A percentile compares a stretch with the other conserved stretches of the same genome.
These are phyloP conservation scores for Knoxdaviesia capensis DNA, from an alignment of 2,329 filamentous ascomycete species.

Conservation along the genomic window DNA sequence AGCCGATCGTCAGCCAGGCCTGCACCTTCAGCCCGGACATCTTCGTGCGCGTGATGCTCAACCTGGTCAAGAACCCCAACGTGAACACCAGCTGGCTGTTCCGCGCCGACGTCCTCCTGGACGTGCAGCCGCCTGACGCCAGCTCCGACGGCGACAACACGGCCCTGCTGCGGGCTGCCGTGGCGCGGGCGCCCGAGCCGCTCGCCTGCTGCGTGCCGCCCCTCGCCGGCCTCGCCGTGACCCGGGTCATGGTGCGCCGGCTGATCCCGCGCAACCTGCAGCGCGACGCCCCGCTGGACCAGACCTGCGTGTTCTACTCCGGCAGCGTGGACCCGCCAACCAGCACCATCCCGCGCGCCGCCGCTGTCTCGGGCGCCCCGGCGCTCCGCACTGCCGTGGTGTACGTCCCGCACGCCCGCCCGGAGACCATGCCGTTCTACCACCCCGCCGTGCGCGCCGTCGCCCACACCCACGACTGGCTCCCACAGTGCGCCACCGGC, in stretches of 20 bases:
- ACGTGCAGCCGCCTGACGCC: constrained; percentile 7
- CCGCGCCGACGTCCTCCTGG: constrained; percentile 47
- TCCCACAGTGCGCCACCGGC: constrained; percentile 19
- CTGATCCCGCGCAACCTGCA: constrained; percentile 67
- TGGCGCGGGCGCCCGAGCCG: constrained; percentile 1
- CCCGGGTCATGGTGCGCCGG: constrained; percentile 38
- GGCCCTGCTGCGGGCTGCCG: not conserved
- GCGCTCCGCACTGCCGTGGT: constrained; percentile 32
- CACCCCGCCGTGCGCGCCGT: constrained; percentile 60
- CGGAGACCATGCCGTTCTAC: constrained; percentile 61
- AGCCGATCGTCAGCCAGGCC: constrained; percentile 29
- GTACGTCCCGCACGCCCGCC: constrained; percentile 52
- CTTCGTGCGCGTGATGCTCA: constrained; percentile 50
- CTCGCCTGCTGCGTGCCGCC: constrained; percentile 16
- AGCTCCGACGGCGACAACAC: not conserved
- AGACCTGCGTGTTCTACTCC: constrained; percentile 63
- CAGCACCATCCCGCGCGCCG: too few species aligned
- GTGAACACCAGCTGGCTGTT: constrained; percentile 61
- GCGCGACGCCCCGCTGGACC: constrained; percentile 54
- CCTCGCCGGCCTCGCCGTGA: constrained; percentile 20
- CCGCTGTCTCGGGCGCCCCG: too few species aligned
- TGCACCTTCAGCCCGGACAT: constrained; percentile 43
- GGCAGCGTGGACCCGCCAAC: too few species aligned
- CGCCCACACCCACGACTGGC: constrained; percentile 55
- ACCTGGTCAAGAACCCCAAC: constrained; percentile 61